Evolutionary conservation across 306 rosid species (phyloP).

Genomic region (Pterocarpus santalinus): DNA sequence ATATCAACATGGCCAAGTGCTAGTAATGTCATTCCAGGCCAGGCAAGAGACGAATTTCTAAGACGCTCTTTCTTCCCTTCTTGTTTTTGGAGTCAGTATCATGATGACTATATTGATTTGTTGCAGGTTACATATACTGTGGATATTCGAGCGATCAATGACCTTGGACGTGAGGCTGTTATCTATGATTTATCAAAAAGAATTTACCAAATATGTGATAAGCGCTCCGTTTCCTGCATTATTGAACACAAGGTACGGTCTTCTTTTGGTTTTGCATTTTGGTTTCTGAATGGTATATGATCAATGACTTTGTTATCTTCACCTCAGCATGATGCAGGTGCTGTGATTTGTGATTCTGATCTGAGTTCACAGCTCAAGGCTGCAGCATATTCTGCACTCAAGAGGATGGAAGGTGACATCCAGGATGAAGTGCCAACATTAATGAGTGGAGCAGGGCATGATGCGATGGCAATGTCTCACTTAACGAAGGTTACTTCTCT

Average conservation of each 20-base stretch:
- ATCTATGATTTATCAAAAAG: slow-evolving; percentile 75
- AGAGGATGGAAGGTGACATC: slow-evolving; percentile 75
- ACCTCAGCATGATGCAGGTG: slow-evolving; percentile 90
- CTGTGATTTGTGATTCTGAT: slow-evolving; percentile 81
- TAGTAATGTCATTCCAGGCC: slow-evolving; percentile 97
- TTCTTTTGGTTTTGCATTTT: not conserved
- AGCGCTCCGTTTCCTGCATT: slow-evolving; percentile 84
- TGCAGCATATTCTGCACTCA: slow-evolving; percentile 73
- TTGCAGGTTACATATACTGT: slow-evolving; percentile 86
- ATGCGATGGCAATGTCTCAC: slow-evolving; percentile 95
- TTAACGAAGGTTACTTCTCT: slow-evolving; percentile 74
- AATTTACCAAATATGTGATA: slow-evolving; percentile 80
- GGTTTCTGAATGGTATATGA: no score
- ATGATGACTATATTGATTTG: slow-evolving; percentile 29
- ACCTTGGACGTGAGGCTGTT: slow-evolving; percentile 87
- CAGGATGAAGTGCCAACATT: slow-evolving; percentile 75
- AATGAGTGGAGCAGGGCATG: slow-evolving; percentile 98
- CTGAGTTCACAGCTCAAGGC: slow-evolving; percentile 78
- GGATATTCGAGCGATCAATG: slow-evolving; percentile 91
- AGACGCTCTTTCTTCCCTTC: slow-evolving; percentile 37
- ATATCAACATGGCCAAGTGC: slow-evolving; percentile 99
- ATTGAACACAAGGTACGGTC: slow-evolving; percentile 81
- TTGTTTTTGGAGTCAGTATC: slow-evolving; percentile 1
- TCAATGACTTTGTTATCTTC: slow-evolving; percentile 8
- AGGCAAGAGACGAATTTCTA: slow-evolving; percentile 72